A percentile compares a stretch with the other conserved stretches of the same genome.
These are phyloP conservation scores for Bipolaris cookei DNA, from an alignment of 2,329 filamentous ascomycete genomes.

Conservation along the genomic window DNA sequence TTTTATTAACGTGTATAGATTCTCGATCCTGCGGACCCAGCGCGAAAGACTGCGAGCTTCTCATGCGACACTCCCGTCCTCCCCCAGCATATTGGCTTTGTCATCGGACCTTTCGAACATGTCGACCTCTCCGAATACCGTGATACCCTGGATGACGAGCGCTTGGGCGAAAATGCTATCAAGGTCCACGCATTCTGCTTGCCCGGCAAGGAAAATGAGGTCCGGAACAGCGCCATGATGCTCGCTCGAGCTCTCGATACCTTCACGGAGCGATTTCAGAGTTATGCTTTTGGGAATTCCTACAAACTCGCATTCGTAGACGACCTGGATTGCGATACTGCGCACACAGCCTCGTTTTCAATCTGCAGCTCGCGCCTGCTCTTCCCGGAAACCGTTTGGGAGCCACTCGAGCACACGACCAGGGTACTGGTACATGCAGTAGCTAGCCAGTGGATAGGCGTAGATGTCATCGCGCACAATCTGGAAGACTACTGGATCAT, in stretches of 20 bases:
- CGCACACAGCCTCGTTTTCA: conserved; percentile 80
- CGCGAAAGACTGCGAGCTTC: conserved; percentile 88
- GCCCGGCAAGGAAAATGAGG: conserved; percentile 79
- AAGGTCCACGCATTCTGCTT: conserved; percentile 92
- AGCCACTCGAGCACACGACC: conserved; percentile 82
- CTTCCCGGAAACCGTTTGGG: conserved; percentile 83
- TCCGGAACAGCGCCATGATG: conserved; percentile 85
- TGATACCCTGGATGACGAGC: conserved; percentile 88
- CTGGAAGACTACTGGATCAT: conserved; percentile 86
- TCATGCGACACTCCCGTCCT: conserved; percentile 71
- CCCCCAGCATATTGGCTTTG: conserved; percentile 90
- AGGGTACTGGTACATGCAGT: conserved; percentile 81
- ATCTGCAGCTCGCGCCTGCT: conserved; percentile 87
- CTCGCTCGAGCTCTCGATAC: conserved; percentile 86
- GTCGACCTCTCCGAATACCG: conserved; percentile 89
- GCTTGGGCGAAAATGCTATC: conserved; percentile 84
- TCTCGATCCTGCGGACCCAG: conserved; percentile 75
- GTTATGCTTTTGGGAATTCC: conserved; percentile 82
- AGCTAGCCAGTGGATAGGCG: conserved; percentile 91
- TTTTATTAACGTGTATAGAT: conserved; percentile 51
- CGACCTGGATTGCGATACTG: conserved; percentile 77
- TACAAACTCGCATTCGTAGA: conserved; percentile 96
- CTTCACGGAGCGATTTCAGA: conserved; percentile 85
- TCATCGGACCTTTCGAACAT: conserved; percentile 92
- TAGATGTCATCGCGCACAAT: conserved; percentile 86